These are phyloP conservation scores for Hymenoscyphus occultus DNA, from an alignment of 2,329 filamentous ascomycete genomes.

Conservation along the genomic window DNA sequence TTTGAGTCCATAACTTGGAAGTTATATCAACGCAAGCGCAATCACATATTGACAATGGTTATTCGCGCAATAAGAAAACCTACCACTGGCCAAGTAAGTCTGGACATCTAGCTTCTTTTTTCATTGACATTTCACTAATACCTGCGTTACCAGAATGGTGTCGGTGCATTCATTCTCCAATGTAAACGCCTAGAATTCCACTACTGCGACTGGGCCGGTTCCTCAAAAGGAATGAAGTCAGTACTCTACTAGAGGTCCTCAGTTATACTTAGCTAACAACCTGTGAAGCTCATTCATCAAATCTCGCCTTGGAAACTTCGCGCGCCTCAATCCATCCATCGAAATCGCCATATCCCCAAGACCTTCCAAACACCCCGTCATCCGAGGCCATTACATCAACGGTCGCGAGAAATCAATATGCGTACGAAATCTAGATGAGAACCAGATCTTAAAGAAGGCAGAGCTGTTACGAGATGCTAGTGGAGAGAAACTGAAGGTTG, in stretches of 20 bases:
- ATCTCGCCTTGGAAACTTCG: conserved; percentile 72
- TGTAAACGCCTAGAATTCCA: conserved; percentile 95
- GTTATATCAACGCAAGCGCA: neutral
- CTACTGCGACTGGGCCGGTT: conserved; percentile 96
- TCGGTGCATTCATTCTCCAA: conserved; percentile 94
- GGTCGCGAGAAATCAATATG: conserved; percentile 81
- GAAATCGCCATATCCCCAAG: conserved; percentile 90
- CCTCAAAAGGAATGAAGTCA: conserved; percentile 92
- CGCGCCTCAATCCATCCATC: conserved; percentile 76
- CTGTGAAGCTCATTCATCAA: conserved; percentile 72
- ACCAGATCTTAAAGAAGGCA: conserved; percentile 78
- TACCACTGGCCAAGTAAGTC: conserved; percentile 52
- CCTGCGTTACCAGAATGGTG: conserved; percentile 74
- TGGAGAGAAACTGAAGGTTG: conserved; percentile 67
- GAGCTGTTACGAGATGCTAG: conserved; percentile 70
- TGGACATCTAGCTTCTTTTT: neutral
- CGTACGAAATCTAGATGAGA: conserved; percentile 78
- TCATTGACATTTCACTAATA: conserved; percentile 17
- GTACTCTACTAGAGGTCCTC: conserved; percentile 30
- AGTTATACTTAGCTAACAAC: neutral
- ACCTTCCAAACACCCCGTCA: conserved; percentile 83
- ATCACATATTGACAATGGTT: conserved; percentile 42
- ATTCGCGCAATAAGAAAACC: conserved; percentile 52
- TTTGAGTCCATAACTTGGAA: neutral
- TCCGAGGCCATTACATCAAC: conserved; percentile 91